These are phyloP conservation scores for Magnolia officinalis DNA, from an alignment of 164 flowering plant species.

Conservation along the genomic window DNA sequence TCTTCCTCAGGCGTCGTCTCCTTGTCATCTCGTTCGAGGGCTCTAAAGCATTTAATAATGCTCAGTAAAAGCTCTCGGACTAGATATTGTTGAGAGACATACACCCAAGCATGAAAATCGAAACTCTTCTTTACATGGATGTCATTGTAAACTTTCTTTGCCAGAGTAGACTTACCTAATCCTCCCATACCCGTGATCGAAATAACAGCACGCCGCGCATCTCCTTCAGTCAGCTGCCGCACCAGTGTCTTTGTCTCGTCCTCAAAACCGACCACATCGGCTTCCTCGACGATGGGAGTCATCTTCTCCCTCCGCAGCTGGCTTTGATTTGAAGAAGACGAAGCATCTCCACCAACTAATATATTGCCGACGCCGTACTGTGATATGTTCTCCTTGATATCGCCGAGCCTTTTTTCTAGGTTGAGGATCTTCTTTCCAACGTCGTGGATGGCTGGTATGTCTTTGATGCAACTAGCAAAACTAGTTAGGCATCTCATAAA, in stretches of 20 bases:
- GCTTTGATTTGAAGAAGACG: neutral
- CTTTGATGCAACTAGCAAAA: slow-evolving; percentile 11
- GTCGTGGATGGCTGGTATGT: slow-evolving; percentile 15
- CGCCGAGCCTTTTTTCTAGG: slow-evolving; percentile 29
- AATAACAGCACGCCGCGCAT: neutral
- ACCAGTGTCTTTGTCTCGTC: slow-evolving; percentile 30
- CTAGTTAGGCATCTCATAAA: neutral
- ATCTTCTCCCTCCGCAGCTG: slow-evolving; percentile 21
- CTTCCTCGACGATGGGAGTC: slow-evolving; percentile 33
- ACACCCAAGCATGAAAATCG: slow-evolving; percentile 16
- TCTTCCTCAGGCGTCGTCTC: neutral
- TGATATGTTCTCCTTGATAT: neutral
- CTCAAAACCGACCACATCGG: slow-evolving; percentile 44
- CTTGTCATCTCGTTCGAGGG: neutral
- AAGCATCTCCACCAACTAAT: slow-evolving; percentile 3
- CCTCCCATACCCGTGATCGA: slow-evolving; percentile 20
- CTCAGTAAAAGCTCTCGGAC: neutral
- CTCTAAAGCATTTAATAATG: neutral
- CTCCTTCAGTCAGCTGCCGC: slow-evolving; percentile 30
- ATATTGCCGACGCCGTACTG: neutral
- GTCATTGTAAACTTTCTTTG: slow-evolving; percentile 15
- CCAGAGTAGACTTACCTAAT: slow-evolving; percentile 20
- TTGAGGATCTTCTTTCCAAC: slow-evolving; percentile 31
- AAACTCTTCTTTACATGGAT: neutral
- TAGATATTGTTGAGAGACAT: slow-evolving; percentile 4